A percentile compares a stretch with the other conserved stretches of the same genome.
Conservation (phyloP, 169 alveolate genomes). For the Plasmodium coatneyi region DNA sequence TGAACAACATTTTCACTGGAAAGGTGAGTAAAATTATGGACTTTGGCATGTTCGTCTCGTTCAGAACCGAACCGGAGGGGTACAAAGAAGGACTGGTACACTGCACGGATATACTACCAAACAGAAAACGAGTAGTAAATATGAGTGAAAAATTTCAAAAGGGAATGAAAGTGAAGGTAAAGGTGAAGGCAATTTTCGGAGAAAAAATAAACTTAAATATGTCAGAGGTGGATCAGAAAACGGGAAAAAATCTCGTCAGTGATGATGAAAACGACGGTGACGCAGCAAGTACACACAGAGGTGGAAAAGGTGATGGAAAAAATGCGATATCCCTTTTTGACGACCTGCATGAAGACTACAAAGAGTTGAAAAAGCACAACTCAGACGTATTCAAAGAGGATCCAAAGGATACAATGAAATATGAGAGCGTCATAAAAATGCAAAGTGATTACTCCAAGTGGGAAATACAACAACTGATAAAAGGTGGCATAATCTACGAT, state of each 20-base stretch:
- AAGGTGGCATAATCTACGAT: constrained; percentile 76
- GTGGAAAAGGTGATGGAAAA: not conserved
- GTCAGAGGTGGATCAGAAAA: constrained; percentile 87
- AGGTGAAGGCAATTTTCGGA: constrained; percentile 66
- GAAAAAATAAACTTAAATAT: constrained; percentile 85
- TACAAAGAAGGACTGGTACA: constrained; percentile 87
- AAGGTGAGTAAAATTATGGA: constrained; percentile 80
- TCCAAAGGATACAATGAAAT: constrained; percentile 45
- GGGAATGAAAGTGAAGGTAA: constrained; percentile 78
- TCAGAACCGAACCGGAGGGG: constrained; percentile 78
- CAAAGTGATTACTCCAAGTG: constrained; percentile 81
- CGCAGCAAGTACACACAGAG: not conserved
- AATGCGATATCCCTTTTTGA: not conserved
- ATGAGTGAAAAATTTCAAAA: constrained; percentile 38
- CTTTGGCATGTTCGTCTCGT: constrained; percentile 85
- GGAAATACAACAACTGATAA: constrained; percentile 83
- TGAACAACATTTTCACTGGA: constrained; percentile 79
- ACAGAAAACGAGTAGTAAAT: constrained; percentile 36
- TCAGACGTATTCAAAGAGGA: constrained; percentile 12
- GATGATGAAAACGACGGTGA: not conserved
- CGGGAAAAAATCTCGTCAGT: constrained; percentile 79
- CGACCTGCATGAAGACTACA: constrained; percentile 29
- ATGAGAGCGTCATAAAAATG: constrained; percentile 77
- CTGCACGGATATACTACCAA: constrained; percentile 79
- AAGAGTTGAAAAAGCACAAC: constrained; percentile 11